Conservation (phyloP, 2,329 filamentous ascomycete genomes). For the Colletotrichum chrysophilum region DNA sequence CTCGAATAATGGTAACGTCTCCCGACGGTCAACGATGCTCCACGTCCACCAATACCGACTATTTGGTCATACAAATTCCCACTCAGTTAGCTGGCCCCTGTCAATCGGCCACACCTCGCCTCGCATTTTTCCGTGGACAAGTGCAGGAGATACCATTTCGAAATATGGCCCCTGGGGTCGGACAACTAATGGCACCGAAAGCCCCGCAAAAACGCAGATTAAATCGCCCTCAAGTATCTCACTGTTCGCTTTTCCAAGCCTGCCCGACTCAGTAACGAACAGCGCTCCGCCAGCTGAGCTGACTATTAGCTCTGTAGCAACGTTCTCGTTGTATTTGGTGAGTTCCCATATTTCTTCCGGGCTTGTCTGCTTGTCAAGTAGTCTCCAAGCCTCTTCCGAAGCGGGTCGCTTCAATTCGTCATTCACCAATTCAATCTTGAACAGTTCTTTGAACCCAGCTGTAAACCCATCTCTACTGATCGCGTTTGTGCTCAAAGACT, state of each 20-base stretch:
- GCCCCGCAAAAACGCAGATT: not conserved
- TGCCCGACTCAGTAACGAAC: not conserved
- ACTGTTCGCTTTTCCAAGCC: not conserved
- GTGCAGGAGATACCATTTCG: not conserved
- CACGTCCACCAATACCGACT: not conserved
- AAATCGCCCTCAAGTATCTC: not conserved
- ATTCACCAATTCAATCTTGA: not conserved
- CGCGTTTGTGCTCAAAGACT: not conserved
- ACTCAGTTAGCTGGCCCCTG: not conserved
- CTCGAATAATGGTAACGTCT: not conserved
- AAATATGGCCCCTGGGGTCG: not conserved
- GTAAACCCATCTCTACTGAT: not conserved
- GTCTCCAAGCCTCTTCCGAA: not conserved
- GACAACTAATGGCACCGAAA: not conserved
- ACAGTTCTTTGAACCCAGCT: not conserved
- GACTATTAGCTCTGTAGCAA: not conserved
- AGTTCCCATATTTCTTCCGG: not conserved
- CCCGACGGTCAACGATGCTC: not conserved
- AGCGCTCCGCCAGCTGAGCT: not conserved
- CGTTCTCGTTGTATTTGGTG: not conserved
- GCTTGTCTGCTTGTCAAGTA: not conserved
- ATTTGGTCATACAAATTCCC: not conserved
- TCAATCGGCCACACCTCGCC: not conserved
- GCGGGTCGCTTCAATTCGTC: not conserved
- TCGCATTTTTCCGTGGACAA: not conserved